Conservation (phyloP, 768 basidiomycete species). For the Kondoa malvinella region DNA sequence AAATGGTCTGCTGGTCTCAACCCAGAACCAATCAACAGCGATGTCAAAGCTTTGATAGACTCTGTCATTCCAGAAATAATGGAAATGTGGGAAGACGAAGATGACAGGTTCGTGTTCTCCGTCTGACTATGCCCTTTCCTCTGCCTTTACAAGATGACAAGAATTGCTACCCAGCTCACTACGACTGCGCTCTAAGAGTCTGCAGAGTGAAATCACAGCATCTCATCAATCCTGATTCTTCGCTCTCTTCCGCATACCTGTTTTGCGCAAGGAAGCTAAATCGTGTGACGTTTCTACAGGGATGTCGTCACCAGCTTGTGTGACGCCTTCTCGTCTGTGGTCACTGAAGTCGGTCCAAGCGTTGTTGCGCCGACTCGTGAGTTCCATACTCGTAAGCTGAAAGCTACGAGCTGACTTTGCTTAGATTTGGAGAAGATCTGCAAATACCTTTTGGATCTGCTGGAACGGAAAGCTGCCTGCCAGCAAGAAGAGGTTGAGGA, state of each 20-base stretch:
- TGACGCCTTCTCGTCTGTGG: slow-evolving; percentile 72
- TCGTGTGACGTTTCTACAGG: slow-evolving; percentile 35
- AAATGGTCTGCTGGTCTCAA: slow-evolving; percentile 65
- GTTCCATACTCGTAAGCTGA: slow-evolving; percentile 29
- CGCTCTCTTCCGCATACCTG: not conserved
- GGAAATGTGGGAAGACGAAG: slow-evolving; percentile 82
- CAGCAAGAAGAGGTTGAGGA: slow-evolving; percentile 71
- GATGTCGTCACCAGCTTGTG: slow-evolving; percentile 75
- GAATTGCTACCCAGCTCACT: slow-evolving; percentile 50
- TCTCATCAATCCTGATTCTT: not conserved
- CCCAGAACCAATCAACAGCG: slow-evolving; percentile 40
- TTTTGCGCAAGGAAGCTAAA: not conserved
- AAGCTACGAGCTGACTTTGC: not conserved
- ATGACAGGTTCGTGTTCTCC: slow-evolving; percentile 48
- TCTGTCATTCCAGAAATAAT: slow-evolving; percentile 57
- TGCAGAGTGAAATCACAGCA: slow-evolving; percentile 1
- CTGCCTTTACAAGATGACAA: not conserved
- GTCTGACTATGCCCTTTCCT: not conserved
- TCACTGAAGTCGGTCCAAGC: slow-evolving; percentile 77
- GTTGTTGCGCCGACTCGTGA: slow-evolving; percentile 54
- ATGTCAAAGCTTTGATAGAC: slow-evolving; percentile 61
- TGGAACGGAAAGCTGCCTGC: slow-evolving; percentile 87
- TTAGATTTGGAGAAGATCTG: slow-evolving; percentile 54
- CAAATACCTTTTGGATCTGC: slow-evolving; percentile 60
- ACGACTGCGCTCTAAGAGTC: slow-evolving; percentile 38